Evolutionary conservation across 1,139 yeast genomes (phyloP).

Genomic region (Pichia sp.): DNA sequence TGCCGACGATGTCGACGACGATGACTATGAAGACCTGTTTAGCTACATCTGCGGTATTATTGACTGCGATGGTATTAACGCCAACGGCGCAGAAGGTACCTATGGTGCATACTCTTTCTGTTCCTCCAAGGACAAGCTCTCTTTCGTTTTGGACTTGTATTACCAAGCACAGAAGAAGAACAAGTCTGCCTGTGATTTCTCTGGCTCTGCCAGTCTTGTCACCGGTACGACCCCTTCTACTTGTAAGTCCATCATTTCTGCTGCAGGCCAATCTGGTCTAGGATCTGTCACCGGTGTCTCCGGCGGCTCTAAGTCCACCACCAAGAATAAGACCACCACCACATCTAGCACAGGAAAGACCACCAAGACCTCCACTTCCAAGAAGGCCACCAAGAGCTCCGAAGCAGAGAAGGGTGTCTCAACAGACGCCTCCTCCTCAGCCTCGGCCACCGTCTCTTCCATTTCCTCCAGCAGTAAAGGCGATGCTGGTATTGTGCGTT

Average conservation of each 20-base stretch:
- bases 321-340: neutral
- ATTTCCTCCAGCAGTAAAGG: constrained; percentile 13
- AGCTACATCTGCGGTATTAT: constrained; percentile 51
- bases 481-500: constrained; percentile 12
- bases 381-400: constrained; percentile 28
- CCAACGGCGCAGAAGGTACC: constrained; percentile 56
- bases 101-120: constrained; percentile 71
- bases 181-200: constrained; percentile 59
- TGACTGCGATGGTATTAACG: constrained; percentile 50
- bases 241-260: constrained; percentile 13
- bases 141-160: constrained; percentile 62
- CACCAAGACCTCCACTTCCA: constrained; percentile 12
- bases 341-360: neutral
- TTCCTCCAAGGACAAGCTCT: constrained; percentile 56
- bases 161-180: constrained; percentile 46
- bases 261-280: constrained; percentile 37
- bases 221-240: constrained; percentile 3
- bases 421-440: neutral
- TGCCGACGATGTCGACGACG: constrained; percentile 43
- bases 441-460: constrained; percentile 19
- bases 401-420: neutral
- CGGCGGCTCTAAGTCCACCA: constrained; percentile 4
- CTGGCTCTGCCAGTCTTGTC: constrained; percentile 52
- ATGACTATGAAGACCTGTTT: constrained; percentile 56
- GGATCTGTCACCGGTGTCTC: constrained; percentile 35